Conservation (phyloP, 345 rosid species). For the Murraya paniculata region DNA sequence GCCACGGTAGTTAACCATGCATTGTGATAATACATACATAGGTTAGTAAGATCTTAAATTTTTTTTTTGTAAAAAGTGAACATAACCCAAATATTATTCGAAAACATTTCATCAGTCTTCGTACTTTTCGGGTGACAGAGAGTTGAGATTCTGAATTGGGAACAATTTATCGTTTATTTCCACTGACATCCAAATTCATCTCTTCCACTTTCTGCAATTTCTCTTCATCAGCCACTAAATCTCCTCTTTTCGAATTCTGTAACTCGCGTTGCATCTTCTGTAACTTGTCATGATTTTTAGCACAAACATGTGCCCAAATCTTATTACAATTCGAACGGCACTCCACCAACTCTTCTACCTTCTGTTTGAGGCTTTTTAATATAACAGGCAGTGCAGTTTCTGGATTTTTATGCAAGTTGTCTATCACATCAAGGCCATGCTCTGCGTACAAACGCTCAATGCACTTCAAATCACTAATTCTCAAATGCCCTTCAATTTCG, state of each 20-base stretch:
- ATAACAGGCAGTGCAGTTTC: slow-evolving; percentile 17
- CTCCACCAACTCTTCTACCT: slow-evolving; percentile 4
- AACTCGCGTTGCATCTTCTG: background rate
- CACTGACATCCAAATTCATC: background rate
- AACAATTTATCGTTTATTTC: background rate
- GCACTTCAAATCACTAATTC: slow-evolving; percentile 5
- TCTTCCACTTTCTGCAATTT: background rate
- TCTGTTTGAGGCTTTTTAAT: slow-evolving; percentile 16
- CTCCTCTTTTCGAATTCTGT: background rate
- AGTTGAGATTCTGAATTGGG: background rate
- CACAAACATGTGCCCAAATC: slow-evolving; percentile 5
- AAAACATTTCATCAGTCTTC: too few species aligned
- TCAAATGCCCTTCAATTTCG: slow-evolving; percentile 2
- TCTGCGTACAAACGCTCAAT: slow-evolving; percentile 25
- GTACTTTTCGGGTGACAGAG: background rate
- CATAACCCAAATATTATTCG: background rate
- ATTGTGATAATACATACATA: too few species aligned
- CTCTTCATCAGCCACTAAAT: background rate
- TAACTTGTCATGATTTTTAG: background rate
- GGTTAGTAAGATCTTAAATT: too few species aligned
- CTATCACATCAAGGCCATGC: slow-evolving; percentile 18
- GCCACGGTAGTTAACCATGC: too few species aligned
- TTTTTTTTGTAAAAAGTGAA: too few species aligned
- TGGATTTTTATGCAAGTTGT: background rate
- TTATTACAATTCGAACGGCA: background rate